A percentile compares a stretch with the other conserved stretches of the same genome.
phyloP scores from a whole-genome alignment of 1,284 basidiomycete genomes.

The Ganoderma sp. region DNA sequence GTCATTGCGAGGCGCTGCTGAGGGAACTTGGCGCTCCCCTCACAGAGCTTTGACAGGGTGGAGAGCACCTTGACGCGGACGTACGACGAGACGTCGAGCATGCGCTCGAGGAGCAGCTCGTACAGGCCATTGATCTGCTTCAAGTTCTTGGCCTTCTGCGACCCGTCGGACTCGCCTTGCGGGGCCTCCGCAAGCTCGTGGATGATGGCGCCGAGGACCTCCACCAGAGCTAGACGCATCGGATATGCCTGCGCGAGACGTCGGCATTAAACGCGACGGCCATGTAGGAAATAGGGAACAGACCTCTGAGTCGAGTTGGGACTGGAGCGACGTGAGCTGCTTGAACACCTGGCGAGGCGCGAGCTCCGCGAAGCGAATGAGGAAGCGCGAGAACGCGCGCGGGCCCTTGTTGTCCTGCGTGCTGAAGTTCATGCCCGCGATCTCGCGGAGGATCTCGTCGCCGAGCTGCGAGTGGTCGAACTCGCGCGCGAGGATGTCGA shows the following conservation, averaged over 20 bases:
- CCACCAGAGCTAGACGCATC: constrained; percentile 93
- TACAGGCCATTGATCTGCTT: constrained; percentile 88
- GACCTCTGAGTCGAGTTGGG: constrained; percentile 93
- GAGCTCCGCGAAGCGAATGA: constrained; percentile 83
- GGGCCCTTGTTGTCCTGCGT: constrained; percentile 89
- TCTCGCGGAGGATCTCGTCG: constrained; percentile 89
- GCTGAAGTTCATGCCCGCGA: constrained; percentile 79
- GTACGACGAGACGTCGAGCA: constrained; percentile 89
- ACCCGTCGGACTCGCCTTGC: constrained; percentile 59
- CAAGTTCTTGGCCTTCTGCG: constrained; percentile 65
- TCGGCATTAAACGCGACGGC: neutral
- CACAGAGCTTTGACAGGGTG: constrained; percentile 75
- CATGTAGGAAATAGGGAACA: constrained; percentile 31
- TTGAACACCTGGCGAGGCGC: constrained; percentile 89
- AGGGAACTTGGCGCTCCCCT: constrained; percentile 84
- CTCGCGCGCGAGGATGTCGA: constrained; percentile 81
- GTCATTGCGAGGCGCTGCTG: constrained; percentile 85
- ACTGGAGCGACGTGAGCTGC: constrained; percentile 85
- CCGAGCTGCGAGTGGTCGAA: constrained; percentile 91
- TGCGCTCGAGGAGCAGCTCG: constrained; percentile 84
- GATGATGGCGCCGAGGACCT: constrained; percentile 85
- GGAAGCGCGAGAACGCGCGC: constrained; percentile 84
- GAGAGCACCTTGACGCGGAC: constrained; percentile 89
- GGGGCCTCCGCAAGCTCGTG: constrained; percentile 68
- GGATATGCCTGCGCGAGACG: constrained; percentile 75